Evolutionary conservation across 768 basidiomycete genomes (phyloP), one percentile per base, ranked within the genome.

Genomic region (Clitopilus passeckerianus): DNA sequence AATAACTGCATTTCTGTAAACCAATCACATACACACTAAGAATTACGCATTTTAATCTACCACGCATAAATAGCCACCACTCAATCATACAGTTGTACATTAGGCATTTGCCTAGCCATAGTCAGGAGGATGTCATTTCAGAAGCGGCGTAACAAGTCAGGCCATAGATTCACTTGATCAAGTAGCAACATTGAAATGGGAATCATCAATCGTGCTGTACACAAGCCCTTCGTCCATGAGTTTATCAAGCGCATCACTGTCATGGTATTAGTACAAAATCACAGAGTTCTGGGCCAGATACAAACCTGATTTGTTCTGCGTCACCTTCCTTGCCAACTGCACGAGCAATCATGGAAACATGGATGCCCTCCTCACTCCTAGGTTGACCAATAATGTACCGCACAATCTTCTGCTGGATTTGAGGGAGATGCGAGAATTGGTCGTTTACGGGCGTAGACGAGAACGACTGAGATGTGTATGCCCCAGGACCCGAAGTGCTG

Each of bases 201-300:
- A 88, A 62, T 94, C 92, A 66, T 94, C 89, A 41, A 86, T 82
- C 0, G 91, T 92, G 57, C 84, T 88, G 71, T 83, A 98, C 58
- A 95, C 79, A 62, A 82, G 73, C 0, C 95, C 95, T 0, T 90
- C 87, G 56, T 89, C 86, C 80, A 93, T 87, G 56, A 98, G 78
- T 56, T 73, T 71, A 63, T 95, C 91, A 63, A 95, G 74, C 6
- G 90, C 90, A 46, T 82, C 76, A 67, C 93, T 91, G 60, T 33
- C 33, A 18, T 41, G 33, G 34, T 43, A 24, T 64, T 52, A 61
- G 59, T n/a, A 34, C 18, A 54, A 34, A 50, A 15, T 33, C 43
- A 22, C 41, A 20, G 12, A 34, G 34, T 16, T 27, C 34, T 16
- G 10, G 35, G 14, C 1, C 34, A 53, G n/a, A 57, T 67, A 72